Base-by-base conservation (phyloP, 331 rosid genomes). In the Erythrophleum ivorense region DNA sequence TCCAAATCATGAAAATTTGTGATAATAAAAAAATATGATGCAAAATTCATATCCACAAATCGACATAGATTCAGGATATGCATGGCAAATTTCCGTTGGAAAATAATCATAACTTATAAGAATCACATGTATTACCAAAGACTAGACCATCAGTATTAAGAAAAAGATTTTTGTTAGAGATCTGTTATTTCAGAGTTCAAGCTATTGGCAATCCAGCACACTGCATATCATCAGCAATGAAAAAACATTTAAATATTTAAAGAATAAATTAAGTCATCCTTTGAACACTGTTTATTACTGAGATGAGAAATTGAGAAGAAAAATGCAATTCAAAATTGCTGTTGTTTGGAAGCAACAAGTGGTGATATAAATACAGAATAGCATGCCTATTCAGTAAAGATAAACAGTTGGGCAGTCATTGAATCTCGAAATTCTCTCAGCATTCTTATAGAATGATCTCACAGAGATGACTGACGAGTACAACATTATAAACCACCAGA, bases 401-500 rank as follows among this genome's bases (percentile, higher is more conserved):
- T 57, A 9, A 71, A 14, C 15, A 49, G 41, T 71, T 13, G 48
- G 55, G 3, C 38, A 50, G 9, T 70, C 21, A 70, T 45, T 12
- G 9, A 45, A 70, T 70, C 41, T 70, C 46, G 75, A 71, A 4
- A 71, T 15, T 49, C 45, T 46, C 54, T 12, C 41, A 24, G 55
- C n/a, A 46, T 7, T 40, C 29, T 24, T 24, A 0, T 24, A 24
- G 29, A 24, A 24, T 24, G 29, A 24, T 24, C 29, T 24, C 1
- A 24, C 29, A 24, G 29, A 24, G 2, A 8, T 57, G 31, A 14
- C 33, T 65, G 14, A 81, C 18, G 19, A 55, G 19, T n/a, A 49
- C 40, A 64, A 49, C 40, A 64, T 81, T 11, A 24, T 65, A 64
- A 43, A 52, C n/a, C 68, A 53, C 68, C 80, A 38, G 19, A 12